Evolutionary conservation across 257 asterid species (phyloP).

Genomic region (Solanum habrochaites): DNA sequence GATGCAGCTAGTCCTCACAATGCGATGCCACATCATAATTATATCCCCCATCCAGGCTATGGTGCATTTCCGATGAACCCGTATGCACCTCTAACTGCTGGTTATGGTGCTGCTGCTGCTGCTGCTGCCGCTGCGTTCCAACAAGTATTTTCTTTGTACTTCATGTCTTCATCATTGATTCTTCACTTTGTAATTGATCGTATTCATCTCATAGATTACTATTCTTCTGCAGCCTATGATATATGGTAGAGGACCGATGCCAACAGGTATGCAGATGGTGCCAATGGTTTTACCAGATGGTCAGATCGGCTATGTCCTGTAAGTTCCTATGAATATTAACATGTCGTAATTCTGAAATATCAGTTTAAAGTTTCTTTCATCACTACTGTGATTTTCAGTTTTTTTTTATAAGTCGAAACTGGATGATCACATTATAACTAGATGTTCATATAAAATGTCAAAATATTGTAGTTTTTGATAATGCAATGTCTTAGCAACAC

Average conservation of each 20-base stretch:
- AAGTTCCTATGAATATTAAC: constrained; percentile 23
- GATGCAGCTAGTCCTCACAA: constrained; percentile 47
- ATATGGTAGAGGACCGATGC: constrained; percentile 96
- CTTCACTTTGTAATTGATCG: neutral
- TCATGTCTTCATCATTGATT: neutral
- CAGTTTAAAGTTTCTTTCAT: neutral
- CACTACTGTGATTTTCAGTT: neutral
- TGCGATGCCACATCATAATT: constrained; percentile 46
- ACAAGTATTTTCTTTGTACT: constrained; percentile 37
- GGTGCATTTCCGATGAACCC: constrained; percentile 70
- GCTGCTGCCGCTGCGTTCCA: constrained; percentile 19
- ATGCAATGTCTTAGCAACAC: neutral
- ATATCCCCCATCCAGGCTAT: constrained; percentile 71
- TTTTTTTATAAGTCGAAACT: neutral
- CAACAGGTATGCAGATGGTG: constrained; percentile 99
- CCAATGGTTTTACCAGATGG: constrained; percentile 99
- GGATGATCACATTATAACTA: neutral
- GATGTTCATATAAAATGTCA: neutral
- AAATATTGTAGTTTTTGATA: neutral
- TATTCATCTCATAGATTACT: neutral
- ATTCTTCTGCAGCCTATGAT: constrained; percentile 68
- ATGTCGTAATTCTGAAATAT: neutral
- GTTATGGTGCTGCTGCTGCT: constrained; percentile 58
- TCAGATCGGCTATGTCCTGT: constrained; percentile 94
- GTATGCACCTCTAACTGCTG: constrained; percentile 55